Conservation (phyloP, 352 stramenopile species). For the Phytopythium cucurbitacearum region DNA sequence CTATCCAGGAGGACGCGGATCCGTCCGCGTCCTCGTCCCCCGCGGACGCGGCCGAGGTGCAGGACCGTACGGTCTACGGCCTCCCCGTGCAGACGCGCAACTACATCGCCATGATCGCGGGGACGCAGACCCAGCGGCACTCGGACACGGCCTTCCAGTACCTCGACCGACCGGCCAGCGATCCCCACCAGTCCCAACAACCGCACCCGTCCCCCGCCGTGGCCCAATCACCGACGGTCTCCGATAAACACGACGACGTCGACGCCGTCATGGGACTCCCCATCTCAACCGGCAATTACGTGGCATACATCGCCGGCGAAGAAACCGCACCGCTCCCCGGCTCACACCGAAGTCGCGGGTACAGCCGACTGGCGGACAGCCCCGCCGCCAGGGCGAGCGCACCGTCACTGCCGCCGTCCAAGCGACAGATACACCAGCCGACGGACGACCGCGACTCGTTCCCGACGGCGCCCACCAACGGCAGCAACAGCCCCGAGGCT, state of each 20-base stretch:
- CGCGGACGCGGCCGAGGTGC: slow-evolving; percentile 20
- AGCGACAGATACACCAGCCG: slow-evolving; percentile 8
- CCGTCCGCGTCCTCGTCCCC: slow-evolving; percentile 1
- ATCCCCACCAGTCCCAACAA: not conserved
- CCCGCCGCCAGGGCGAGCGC: slow-evolving; percentile 25
- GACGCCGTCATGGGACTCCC: slow-evolving; percentile 56
- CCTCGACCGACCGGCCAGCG: slow-evolving; percentile 3
- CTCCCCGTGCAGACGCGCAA: slow-evolving; percentile 45
- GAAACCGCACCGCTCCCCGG: slow-evolving; percentile 16
- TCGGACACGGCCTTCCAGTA: slow-evolving; percentile 10
- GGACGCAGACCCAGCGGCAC: slow-evolving; percentile 11
- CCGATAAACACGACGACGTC: slow-evolving; percentile 17
- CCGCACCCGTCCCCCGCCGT: no score
- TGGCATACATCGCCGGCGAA: slow-evolving; percentile 31
- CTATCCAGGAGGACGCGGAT: slow-evolving; percentile 2
- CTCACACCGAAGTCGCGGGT: slow-evolving; percentile 32
- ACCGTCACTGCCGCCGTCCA: slow-evolving; percentile 26
- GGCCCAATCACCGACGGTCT: not conserved
- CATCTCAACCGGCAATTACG: slow-evolving; percentile 58
- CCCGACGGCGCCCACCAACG: slow-evolving; percentile 19
- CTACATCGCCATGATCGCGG: slow-evolving; percentile 40
- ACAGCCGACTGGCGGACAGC: slow-evolving; percentile 43
- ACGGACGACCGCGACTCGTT: slow-evolving; percentile 14
- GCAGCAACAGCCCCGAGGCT: slow-evolving; percentile 13
- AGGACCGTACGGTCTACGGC: slow-evolving; percentile 35